phyloP scores from a whole-genome alignment of 768 basidiomycete species.

The Rubroboletus pulcherrimus region DNA sequence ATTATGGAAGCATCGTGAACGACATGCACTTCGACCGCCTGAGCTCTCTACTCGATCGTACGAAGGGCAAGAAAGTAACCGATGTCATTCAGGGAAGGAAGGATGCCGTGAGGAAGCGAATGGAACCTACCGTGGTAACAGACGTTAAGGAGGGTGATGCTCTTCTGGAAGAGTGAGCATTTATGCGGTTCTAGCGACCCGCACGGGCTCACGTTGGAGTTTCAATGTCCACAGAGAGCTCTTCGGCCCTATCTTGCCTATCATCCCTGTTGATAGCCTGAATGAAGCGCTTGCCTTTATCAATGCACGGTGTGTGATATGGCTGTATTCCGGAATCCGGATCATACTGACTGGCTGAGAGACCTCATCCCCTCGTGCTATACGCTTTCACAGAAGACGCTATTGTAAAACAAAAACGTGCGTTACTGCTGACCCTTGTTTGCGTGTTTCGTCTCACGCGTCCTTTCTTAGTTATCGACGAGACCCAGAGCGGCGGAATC shows the following conservation, averaged over 20 bases:
- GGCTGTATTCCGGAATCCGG: background rate
- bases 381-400: conserved; percentile 60
- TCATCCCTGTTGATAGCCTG: conserved; percentile 53
- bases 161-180: conserved; percentile 53
- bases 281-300: conserved; percentile 56
- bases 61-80: conserved; percentile 52
- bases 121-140: conserved; percentile 60
- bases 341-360: conserved; percentile 22
- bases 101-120: conserved; percentile 35
- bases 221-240: conserved; percentile 48
- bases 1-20: conserved; percentile 52
- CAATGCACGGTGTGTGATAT: conserved; percentile 42
- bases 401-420: conserved; percentile 37
- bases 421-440: conserved; percentile 7
- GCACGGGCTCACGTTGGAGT: background rate
- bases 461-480: conserved; percentile 42
- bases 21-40: conserved; percentile 53
- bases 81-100: conserved; percentile 43
- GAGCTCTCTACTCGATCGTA: conserved; percentile 45
- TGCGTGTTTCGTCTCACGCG: background rate
- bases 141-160: conserved; percentile 53
- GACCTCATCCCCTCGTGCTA: conserved; percentile 56
- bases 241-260: conserved; percentile 68
- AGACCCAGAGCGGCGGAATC: conserved; percentile 55
- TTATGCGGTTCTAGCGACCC: background rate